Evolutionary conservation across 2,329 filamentous ascomycete genomes (phyloP), one percentile per base, ranked within the genome.

Genomic region (Fusarium chuoi): DNA sequence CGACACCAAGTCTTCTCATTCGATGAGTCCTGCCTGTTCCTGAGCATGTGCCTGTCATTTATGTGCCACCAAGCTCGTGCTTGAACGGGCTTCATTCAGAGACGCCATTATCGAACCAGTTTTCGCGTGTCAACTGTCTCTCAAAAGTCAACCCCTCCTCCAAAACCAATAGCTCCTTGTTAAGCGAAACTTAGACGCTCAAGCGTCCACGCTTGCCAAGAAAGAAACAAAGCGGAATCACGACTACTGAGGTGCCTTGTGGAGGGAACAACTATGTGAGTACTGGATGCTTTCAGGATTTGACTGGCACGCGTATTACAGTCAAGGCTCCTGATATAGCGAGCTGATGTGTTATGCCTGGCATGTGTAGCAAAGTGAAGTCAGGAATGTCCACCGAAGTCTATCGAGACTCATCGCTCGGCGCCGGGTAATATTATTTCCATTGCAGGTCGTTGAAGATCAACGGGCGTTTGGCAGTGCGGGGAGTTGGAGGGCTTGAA

Each of bases 311-410:
- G 46, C 22, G 46, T 49, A 11, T 55, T 44, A 38, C 48, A 33
- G 30, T 28, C 42, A 24, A 48, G 22, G 38, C 15, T 35, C 38
- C 15, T 15, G 17, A 59, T 35, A 39, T 64, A 61, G 55, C 17
- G 35, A 70, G 49, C 45, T 59, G 41, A 56, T 28, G n/a, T 33
- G 9, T 42, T 51, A 35, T 64, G 17, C 35, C 38, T 59, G 45
- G n/a, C 28, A 48, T 46, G 45, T 28, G 26, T 36, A 46, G 24
- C 13, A 35, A 68, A 71, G 44, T 42, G 42, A 52, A 39, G 42
- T 56, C 28, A 63, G 74, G 74, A 78, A 78, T 77, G 75, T 30
- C 59, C 12, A 42, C 48, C 36, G 42, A 78, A 77, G 65, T 74
- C 48, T 69, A 75, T 69, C 44, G 41, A 28, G 35, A 17, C 52